Percentiles rank a stretch among this genome's conserved stretches.
phyloP scores from a whole-genome alignment of 2,329 filamentous ascomycete genomes.

The Phialophora chinensis region DNA sequence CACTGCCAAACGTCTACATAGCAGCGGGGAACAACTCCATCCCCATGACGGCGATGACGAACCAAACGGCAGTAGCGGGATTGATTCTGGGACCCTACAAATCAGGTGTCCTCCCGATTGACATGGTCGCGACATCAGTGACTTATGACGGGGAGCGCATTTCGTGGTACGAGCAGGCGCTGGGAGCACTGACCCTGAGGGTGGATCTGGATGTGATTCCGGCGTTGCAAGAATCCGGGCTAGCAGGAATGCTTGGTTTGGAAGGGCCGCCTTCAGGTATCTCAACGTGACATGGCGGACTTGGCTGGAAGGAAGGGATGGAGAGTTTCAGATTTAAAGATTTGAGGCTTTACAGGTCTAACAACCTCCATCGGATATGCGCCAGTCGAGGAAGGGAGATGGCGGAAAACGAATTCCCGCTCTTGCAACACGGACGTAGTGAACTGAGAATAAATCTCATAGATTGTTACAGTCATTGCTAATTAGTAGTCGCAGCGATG shows the following conservation, averaged over 20 bases:
- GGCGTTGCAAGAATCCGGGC: slow-evolving; percentile 21
- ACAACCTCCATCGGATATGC: too few relatives aligned
- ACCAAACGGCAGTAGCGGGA: slow-evolving; percentile 49
- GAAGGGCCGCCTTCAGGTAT: background rate
- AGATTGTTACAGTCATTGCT: too few relatives aligned
- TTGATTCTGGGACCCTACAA: slow-evolving; percentile 39
- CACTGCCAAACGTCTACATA: slow-evolving; percentile 59
- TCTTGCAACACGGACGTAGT: too few relatives aligned
- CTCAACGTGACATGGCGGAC: background rate
- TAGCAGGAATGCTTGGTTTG: slow-evolving; percentile 17
- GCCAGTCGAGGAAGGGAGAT: too few relatives aligned
- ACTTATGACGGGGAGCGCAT: slow-evolving; percentile 57
- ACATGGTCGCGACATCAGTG: slow-evolving; percentile 57
- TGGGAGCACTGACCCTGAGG: slow-evolving; percentile 54
- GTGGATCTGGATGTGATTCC: slow-evolving; percentile 29
- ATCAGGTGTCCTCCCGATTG: slow-evolving; percentile 56
- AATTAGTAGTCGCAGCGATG: too few relatives aligned
- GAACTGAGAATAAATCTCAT: too few relatives aligned
- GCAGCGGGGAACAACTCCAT: slow-evolving; percentile 61
- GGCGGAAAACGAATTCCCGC: too few relatives aligned
- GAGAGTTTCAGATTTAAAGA: too few relatives aligned
- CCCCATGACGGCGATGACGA: slow-evolving; percentile 56
- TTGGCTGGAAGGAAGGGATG: too few relatives aligned
- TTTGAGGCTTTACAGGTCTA: too few relatives aligned
- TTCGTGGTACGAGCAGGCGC: slow-evolving; percentile 60